A percentile compares a stretch with the other conserved stretches of the same genome.
Evolutionary conservation across 2,329 filamentous ascomycete species (phyloP).

Genomic region (Orbilia javanica): DNA sequence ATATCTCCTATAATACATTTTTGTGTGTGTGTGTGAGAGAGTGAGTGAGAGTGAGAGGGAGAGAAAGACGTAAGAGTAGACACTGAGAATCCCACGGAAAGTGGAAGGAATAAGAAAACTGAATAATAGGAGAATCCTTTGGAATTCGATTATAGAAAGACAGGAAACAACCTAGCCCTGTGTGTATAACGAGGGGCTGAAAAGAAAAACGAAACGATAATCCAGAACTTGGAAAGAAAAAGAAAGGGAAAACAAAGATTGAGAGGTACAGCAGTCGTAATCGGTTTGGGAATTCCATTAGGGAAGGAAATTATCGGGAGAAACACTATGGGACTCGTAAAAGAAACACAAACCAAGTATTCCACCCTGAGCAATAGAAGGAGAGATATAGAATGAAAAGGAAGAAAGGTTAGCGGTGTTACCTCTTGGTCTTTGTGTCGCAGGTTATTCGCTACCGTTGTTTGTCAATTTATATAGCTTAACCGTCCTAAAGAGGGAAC

Average conservation of each 20-base stretch:
- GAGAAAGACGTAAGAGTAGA: constrained; percentile 5
- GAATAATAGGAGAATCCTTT: constrained; percentile 27
- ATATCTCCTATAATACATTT: constrained; percentile 43
- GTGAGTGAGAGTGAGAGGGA: not conserved
- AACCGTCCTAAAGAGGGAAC: constrained; percentile 7
- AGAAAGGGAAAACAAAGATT: constrained; percentile 9
- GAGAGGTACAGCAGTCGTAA: constrained; percentile 25
- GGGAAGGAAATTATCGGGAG: constrained; percentile 4
- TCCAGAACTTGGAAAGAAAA: constrained; percentile 16
- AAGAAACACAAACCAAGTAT: constrained; percentile 45
- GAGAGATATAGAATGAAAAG: constrained; percentile 8
- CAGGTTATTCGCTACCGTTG: constrained; percentile 5
- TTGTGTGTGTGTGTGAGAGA: no score
- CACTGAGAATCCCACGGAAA: constrained; percentile 1
- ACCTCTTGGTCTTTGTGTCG: constrained; percentile 18
- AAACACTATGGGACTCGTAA: constrained; percentile 40
- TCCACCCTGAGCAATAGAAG: constrained; percentile 37
- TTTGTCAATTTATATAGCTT: constrained; percentile 25
- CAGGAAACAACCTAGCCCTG: constrained; percentile 15
- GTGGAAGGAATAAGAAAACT: constrained; percentile 7
- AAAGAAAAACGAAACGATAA: constrained; percentile 25
- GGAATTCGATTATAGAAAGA: constrained; percentile 29
- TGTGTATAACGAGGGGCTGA: not conserved
- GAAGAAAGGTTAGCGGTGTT: constrained; percentile 2
- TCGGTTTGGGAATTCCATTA: constrained; percentile 31